phyloP scores from a whole-genome alignment of 2,329 filamentous ascomycete species.

The Colletotrichum kahawae region DNA sequence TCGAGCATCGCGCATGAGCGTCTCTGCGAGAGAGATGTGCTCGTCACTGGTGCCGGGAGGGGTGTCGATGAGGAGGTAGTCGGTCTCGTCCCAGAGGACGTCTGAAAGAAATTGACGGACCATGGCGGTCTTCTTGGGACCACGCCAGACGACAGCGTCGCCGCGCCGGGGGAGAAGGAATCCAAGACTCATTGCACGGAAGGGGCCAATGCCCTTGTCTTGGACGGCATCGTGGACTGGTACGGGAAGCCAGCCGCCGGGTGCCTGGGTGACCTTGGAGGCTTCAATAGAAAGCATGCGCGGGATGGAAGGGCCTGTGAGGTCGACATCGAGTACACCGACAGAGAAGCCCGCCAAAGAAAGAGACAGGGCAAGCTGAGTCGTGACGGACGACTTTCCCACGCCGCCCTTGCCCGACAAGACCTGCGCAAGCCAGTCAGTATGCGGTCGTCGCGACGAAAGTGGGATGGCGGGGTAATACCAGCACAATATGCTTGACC shows the following conservation, averaged over 20 bases:
- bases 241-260: constrained; percentile 91
- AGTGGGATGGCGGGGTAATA: constrained; percentile 40
- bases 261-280: constrained; percentile 88
- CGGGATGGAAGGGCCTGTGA: constrained; percentile 95
- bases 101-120: constrained; percentile 94
- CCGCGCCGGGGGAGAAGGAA: constrained; percentile 84
- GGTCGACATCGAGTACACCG: constrained; percentile 93
- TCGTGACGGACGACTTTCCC: constrained; percentile 97
- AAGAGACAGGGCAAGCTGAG: constrained; percentile 90
- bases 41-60: constrained; percentile 96
- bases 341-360: constrained; percentile 86
- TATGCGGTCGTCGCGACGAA: not conserved
- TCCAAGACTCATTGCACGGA: constrained; percentile 90
- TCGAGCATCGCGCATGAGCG: constrained; percentile 67
- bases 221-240: constrained; percentile 72
- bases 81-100: constrained; percentile 85
- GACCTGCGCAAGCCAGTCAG: constrained; percentile 49
- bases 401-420: constrained; percentile 98
- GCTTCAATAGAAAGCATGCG: constrained; percentile 91
- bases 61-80: constrained; percentile 94
- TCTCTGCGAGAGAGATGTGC: constrained; percentile 93
- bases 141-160: constrained; percentile 96
- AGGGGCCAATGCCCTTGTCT: constrained; percentile 59
- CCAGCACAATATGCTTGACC: constrained; percentile 79
- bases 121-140: constrained; percentile 99